Evolutionary conservation across 352 stramenopile species (phyloP).

Genomic region (Pythium brassicae): DNA sequence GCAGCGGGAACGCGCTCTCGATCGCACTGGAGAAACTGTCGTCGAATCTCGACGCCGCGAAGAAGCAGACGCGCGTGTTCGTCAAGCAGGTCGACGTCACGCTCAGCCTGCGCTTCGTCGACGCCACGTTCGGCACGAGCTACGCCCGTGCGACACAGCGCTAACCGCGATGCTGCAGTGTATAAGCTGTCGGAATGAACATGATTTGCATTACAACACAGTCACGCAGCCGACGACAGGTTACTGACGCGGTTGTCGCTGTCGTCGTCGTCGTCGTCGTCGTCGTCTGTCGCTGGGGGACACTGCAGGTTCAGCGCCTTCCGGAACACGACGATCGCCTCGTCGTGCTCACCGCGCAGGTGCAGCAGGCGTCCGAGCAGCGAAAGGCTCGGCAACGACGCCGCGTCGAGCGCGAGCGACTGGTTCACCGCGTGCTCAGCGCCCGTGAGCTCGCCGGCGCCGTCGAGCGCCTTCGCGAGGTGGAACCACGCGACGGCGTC

Average conservation of each 20-base stretch:
- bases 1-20: slow-evolving; percentile 25
- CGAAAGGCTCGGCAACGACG: slow-evolving; percentile 50
- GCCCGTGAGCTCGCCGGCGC: slow-evolving; percentile 24
- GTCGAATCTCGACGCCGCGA: neutral
- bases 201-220: slow-evolving; percentile 1
- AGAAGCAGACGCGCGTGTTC: slow-evolving; percentile 16
- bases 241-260: neutral
- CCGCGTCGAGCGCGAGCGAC: slow-evolving; percentile 37
- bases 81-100: slow-evolving; percentile 37
- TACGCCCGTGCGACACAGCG: slow-evolving; percentile 21
- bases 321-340: slow-evolving; percentile 64
- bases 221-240: neutral
- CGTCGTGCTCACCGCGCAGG: slow-evolving; percentile 55
- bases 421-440: slow-evolving; percentile 50
- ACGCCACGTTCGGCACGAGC: slow-evolving; percentile 40
- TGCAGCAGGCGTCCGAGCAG: slow-evolving; percentile 63
- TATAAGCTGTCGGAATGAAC: too few relatives aligned
- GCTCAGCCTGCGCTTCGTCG: slow-evolving; percentile 44
- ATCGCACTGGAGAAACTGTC: slow-evolving; percentile 14
- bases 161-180: neutral
- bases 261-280: neutral
- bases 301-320: slow-evolving; percentile 54
- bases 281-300: slow-evolving; percentile 5
- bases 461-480: slow-evolving; percentile 62
- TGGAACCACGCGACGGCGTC: slow-evolving; percentile 48